phyloP scores from a whole-genome alignment of 2,329 filamentous ascomycete species.

The Monilinia fructigena region DNA sequence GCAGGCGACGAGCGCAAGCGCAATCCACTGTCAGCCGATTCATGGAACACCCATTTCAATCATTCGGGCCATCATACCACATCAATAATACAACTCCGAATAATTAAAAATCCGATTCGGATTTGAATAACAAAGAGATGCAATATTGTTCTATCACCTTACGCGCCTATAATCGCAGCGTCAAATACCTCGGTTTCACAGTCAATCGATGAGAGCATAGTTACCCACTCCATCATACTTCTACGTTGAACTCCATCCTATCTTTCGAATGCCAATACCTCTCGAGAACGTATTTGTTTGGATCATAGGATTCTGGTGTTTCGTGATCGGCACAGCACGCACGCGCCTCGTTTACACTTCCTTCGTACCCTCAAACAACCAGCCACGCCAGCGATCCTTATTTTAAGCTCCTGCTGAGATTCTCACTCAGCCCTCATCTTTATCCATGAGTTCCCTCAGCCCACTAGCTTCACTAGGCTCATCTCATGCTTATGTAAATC shows the following conservation, averaged over 20 bases:
- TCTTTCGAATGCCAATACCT: neutral
- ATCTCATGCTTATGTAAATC: constrained; percentile 16
- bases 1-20: constrained; percentile 2
- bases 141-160: neutral
- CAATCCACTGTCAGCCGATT: constrained; percentile 6
- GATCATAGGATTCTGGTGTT: neutral
- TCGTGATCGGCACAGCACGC: neutral
- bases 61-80: neutral
- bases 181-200: neutral
- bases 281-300: neutral
- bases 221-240: neutral
- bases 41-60: constrained; percentile 6
- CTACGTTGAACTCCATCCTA: neutral
- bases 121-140: neutral
- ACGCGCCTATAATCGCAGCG: constrained; percentile 2
- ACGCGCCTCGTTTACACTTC: constrained; percentile 12
- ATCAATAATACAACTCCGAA: constrained; percentile 2
- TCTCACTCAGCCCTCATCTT: constrained; percentile 14
- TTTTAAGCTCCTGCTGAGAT: neutral
- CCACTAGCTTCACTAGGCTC: neutral
- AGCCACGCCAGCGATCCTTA: constrained; percentile 3
- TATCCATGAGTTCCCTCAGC: neutral
- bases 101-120: neutral
- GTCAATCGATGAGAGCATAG: neutral
- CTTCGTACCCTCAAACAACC: neutral